Evolutionary conservation across 768 basidiomycete species (phyloP), one percentile per base, ranked within the genome.

Genomic region (Dictyophora rubrovolvata): DNA sequence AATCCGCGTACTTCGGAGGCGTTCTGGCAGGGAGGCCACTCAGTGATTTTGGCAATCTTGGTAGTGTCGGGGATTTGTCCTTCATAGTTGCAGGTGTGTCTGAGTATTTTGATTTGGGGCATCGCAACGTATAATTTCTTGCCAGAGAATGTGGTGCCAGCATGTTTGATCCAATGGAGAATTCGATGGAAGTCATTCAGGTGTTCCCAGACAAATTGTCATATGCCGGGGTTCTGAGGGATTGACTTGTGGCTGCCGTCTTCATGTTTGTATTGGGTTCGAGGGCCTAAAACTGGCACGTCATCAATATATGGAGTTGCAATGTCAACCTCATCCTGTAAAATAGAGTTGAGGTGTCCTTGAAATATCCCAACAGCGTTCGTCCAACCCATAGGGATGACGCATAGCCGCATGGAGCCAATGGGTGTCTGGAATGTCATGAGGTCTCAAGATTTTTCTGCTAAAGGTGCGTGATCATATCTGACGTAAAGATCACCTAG

Each of bases 271-370:
- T 78, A 42, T 60, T 49, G 16, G 34, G 21, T 1, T 63, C 21
- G 9, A 47, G 14, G 74, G 0, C 74, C 72, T 56, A 6, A 61
- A 64, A 55, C 55, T 54, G 12, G 47, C n/a, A 52, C 72, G 73
- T 1, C 7, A 0, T 12, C 61, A 2, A 54, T 23, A 34, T 2
- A 22, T 20, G 11, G 21, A 4, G 53, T 17, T 36, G 18, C 28
- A 7, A n/a, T 36, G 20, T 22, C 16, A n/a, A 79, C 77, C 59
- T 79, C 71, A 0, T 67, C 59, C 49, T 72, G 65, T 0, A 79
- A 60, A 7, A 77, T 72, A 35, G 70, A 70, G 0, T 66, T 66
- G 6, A 75, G 67, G 55, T 77, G 69, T 14, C 69, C 72, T 16
- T 79, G 74, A 36, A 59, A 59, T 5, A 52, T 21, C 0, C 58